Base-by-base conservation (phyloP, 73 alveolate species). In the Diophrys appendiculata region DNA sequence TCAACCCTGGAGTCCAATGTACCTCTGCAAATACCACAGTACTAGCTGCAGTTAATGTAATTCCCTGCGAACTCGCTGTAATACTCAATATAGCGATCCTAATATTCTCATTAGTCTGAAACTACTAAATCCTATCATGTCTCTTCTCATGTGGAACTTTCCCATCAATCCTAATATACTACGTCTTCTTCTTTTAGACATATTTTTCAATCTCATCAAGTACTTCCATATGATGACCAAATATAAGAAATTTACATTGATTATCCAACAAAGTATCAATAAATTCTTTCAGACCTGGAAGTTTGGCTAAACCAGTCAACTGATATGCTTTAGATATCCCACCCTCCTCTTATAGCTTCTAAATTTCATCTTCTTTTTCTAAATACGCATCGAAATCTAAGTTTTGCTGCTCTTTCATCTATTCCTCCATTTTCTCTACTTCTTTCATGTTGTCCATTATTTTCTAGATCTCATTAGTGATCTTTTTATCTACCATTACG, bases 11-110 rank as follows among this genome's bases (percentile, higher is more conserved):
- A 31, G 97, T 88, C 97, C 98, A 93, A 71, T 88, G 84, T 90
- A 91, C 81, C 65, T 83, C 91, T 8, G 91, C 88, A 68, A 82
- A 89, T 54, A 89, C 89, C 22, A 82, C 97, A 32, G 97, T 84
- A 23, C 97, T 90, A 52, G 99, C 99, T 30, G 96, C 95, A 30
- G 98, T 95, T 34, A 97, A 91, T n/a, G 99, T 96, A 73, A 96
- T 73, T n/a, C 99, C 99, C 80, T 94, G 82, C 34, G 95, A 88
- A 56, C 97, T 90, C 0, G 99, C 99, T 5, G 99, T 91, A 23
- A 95, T 88, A 31, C 95, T 81, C 27, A 95, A 83, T 27, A 95
- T 78, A 3, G 99, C 99, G 33, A 93, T 93, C 65, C 89, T 43
- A 13, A 88, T 75, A 26, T 84, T 55, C 29, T 77, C 86, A 72